These are phyloP conservation scores for Coccomyxa sp. DNA, from an alignment of 139 green algal genomes.

Conservation along the genomic window DNA sequence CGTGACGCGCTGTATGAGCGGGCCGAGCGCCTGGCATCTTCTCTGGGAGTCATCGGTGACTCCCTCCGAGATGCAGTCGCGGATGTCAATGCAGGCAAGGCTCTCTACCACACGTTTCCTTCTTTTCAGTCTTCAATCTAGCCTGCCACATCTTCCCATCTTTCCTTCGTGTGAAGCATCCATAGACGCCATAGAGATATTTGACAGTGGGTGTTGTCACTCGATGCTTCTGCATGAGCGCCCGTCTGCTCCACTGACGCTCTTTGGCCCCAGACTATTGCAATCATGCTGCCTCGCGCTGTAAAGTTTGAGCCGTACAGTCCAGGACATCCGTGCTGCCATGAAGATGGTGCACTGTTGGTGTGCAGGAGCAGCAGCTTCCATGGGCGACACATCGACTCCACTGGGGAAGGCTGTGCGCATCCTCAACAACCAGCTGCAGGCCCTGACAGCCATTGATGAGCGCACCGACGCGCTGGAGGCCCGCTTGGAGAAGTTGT, in stretches of 20 bases:
- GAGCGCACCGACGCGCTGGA: conserved; percentile 21
- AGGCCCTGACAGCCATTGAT: conserved; percentile 56
- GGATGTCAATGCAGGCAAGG: conserved; percentile 41
- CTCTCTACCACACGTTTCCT: neutral
- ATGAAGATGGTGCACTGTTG: conserved; percentile 8
- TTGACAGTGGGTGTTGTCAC: no score
- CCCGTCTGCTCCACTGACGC: neutral
- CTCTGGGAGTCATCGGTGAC: conserved; percentile 46
- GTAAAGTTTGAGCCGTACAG: neutral
- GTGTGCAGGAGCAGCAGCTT: neutral
- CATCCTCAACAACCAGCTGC: conserved; percentile 90
- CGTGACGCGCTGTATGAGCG: conserved; percentile 62
- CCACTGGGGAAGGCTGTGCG: conserved; percentile 74
- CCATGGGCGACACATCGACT: conserved; percentile 40
- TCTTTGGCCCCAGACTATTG: neutral
- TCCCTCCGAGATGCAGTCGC: conserved; percentile 44
- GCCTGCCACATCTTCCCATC: no score
- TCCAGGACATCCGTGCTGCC: no score
- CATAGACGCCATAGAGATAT: no score
- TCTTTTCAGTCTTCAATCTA: no score
- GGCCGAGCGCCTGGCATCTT: conserved; percentile 31
- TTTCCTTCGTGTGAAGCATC: no score
- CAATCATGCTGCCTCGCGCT: neutral
- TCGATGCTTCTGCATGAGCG: no score
- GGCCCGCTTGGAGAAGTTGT: conserved; percentile 7